Evolutionary conservation across 179 eudicot species (phyloP), one percentile per base, ranked within the genome.

Genomic region (Silene coronaria): DNA sequence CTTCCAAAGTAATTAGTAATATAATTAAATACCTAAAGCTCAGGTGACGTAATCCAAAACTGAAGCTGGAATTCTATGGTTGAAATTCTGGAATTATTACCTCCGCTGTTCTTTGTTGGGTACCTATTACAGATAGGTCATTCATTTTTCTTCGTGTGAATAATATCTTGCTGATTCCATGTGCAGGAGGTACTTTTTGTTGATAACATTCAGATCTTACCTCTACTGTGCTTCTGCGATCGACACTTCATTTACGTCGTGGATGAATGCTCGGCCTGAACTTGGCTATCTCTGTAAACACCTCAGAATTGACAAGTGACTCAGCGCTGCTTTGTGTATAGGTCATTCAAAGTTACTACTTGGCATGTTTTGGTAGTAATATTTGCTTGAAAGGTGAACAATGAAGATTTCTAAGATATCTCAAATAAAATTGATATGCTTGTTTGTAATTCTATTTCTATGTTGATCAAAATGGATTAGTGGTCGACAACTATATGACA

Each of bases 251-350:
- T 92, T 92, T 84, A 79, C 87, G 6, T 51, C 84, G 12, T 92
- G 97, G 97, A 89, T 91, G 92, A 80, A 85, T 67, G 91, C 87
- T 8, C 87, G 97, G 70, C 97, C 97, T 63, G 97, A 92, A 84
- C 96, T 92, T 69, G 91, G 96, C 32, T 88, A 92, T 81, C 91
- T 92, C 38, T 91, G 94, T 79, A 84, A 85, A 80, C 90, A 92
- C 80, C 92, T 92, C 13, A 89, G 90, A 81, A 88, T 92, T 42
- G 88, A 87, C 82, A 87, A 86, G 79, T 90, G 76, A 86, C 72
- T 42, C 51, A 46, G 22, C 17, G 12, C 51, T 23, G 75, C 30
- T 45, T 6, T 66, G 72, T 69, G 82, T 32, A 79, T 79, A 79
- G 63, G 70, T 75, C 66, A 69, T 75, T 75, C 78, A 79, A 75